phyloP scores from a whole-genome alignment of 768 basidiomycete species.

The Auriscalpium microsporum region DNA sequence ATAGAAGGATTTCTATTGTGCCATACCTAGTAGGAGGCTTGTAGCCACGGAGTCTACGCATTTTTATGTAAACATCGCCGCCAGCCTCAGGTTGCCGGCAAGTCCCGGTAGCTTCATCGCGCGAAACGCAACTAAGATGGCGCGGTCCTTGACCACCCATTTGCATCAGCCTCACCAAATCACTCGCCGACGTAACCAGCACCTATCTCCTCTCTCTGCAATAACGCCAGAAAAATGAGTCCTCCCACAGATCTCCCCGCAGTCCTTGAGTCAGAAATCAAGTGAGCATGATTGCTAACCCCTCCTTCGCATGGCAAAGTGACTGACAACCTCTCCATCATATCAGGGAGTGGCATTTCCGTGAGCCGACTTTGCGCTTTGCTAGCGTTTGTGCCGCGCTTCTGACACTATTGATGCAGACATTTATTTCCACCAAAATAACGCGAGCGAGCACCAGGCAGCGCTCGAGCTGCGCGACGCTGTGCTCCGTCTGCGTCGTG shows the following conservation, averaged over 20 bases:
- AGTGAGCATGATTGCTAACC: constrained; percentile 28
- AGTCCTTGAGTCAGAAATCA: constrained; percentile 54
- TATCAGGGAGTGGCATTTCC: constrained; percentile 71
- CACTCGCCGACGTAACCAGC: too few species aligned
- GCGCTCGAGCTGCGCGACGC: constrained; percentile 65
- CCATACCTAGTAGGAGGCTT: too few species aligned
- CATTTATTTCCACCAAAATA: constrained; percentile 72
- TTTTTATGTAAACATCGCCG: too few species aligned
- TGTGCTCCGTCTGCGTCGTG: constrained; percentile 57
- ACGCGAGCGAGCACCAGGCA: constrained; percentile 49
- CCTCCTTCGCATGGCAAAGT: background rate
- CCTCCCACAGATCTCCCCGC: constrained; percentile 45
- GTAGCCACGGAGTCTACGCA: too few species aligned
- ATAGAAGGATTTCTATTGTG: too few species aligned
- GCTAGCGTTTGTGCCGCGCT: background rate
- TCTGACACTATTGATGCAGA: constrained; percentile 32
- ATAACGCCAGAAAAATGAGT: constrained; percentile 4
- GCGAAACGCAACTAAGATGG: too few species aligned
- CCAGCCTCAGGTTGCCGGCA: too few species aligned
- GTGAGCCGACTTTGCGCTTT: constrained; percentile 28
- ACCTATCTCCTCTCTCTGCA: too few species aligned
- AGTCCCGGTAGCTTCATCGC: too few species aligned
- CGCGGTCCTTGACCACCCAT: too few species aligned
- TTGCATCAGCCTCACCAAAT: too few species aligned
- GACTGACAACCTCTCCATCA: background rate